These are phyloP conservation scores for sunflower (Helianthus annuus) DNA, from an alignment of 129 eudicot species.

Conservation along the genomic window DNA sequence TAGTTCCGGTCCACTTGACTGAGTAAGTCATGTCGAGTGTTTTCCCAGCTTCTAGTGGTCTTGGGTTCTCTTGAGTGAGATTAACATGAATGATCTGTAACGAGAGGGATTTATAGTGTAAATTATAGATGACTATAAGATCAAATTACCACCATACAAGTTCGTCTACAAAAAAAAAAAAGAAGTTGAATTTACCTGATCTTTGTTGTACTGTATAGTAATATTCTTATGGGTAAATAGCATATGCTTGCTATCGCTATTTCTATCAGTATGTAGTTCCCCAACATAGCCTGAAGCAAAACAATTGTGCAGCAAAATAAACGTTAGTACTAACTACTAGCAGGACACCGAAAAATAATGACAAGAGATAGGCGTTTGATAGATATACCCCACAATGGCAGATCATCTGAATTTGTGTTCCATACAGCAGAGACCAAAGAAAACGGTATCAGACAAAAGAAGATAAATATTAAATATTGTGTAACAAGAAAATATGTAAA, in stretches of 20 bases:
- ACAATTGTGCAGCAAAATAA: conserved; percentile 9
- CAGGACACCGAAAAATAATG: neutral
- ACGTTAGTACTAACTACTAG: neutral
- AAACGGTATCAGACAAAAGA: conserved; percentile 30
- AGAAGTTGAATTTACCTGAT: conserved; percentile 52
- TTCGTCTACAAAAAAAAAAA: conserved; percentile 6
- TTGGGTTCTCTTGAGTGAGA: conserved; percentile 88
- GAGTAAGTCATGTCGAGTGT: conserved; percentile 85
- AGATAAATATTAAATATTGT: neutral
- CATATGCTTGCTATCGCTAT: conserved; percentile 76
- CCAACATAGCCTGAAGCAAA: conserved; percentile 76
- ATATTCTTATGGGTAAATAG: conserved; percentile 75
- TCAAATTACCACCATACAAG: neutral
- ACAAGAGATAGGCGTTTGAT: conserved; percentile 3
- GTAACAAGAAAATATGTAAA: neutral
- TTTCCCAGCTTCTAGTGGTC: conserved; percentile 82
- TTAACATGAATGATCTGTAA: conserved; percentile 95
- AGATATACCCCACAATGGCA: conserved; percentile 87
- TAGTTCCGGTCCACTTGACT: conserved; percentile 81
- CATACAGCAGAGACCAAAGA: conserved; percentile 35
- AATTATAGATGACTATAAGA: conserved; percentile 11
- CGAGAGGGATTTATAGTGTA: conserved; percentile 15
- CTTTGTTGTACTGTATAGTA: conserved; percentile 71
- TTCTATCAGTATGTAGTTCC: conserved; percentile 79
- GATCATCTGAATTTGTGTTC: conserved; percentile 64